These are phyloP conservation scores for Fusarium pseudonygamai DNA, from an alignment of 2,329 filamentous ascomycete genomes.

Conservation along the genomic window DNA sequence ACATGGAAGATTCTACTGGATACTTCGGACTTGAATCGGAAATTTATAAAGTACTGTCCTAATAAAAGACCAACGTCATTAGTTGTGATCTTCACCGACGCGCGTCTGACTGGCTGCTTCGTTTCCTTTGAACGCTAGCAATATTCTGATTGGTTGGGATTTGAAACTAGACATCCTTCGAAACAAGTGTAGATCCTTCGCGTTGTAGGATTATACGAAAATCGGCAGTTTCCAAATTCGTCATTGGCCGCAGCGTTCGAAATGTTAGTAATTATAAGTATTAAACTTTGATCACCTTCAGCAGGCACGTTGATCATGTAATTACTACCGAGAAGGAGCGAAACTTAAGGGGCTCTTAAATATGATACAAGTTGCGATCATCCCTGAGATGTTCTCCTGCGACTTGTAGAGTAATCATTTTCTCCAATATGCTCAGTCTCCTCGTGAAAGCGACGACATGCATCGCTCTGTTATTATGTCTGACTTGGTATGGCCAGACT, in stretches of 20 bases:
- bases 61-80: background rate
- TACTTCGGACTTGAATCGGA: background rate
- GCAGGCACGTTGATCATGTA: background rate
- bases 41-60: background rate
- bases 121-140: background rate
- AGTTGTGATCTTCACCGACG: background rate
- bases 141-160: background rate
- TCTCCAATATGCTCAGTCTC: background rate
- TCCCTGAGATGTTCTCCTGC: fast-evolving
- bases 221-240: background rate
- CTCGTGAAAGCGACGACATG: background rate
- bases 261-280: background rate
- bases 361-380: background rate
- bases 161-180: background rate
- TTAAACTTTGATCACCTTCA: background rate
- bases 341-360: background rate
- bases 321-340: background rate
- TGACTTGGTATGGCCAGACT: slow-evolving; percentile 4
- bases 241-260: background rate
- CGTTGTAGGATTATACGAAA: background rate
- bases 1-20: background rate
- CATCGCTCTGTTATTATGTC: background rate
- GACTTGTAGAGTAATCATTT: background rate
- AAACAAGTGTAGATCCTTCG: background rate
- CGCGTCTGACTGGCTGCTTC: background rate